These are phyloP conservation scores for Emmonsia crescens DNA, from an alignment of 2,329 filamentous ascomycete genomes.

Conservation along the genomic window DNA sequence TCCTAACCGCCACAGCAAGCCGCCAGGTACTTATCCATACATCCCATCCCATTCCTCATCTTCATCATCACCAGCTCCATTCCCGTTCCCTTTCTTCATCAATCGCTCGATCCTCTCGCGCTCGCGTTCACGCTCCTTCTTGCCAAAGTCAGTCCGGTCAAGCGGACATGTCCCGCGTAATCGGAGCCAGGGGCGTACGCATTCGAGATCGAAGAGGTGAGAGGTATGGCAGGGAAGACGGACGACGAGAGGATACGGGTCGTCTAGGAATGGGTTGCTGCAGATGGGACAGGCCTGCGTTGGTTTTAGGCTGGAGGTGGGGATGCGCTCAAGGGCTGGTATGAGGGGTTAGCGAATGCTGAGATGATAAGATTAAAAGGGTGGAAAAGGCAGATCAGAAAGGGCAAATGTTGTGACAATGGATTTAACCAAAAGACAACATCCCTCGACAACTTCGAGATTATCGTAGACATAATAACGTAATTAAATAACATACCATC, in stretches of 20 bases:
- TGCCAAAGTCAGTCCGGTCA: slow-evolving; percentile 48
- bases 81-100: slow-evolving; percentile 33
- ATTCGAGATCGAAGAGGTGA: slow-evolving; percentile 55
- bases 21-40: slow-evolving; percentile 26
- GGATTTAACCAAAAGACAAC: not conserved
- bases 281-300: slow-evolving; percentile 50
- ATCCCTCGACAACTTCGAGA: not conserved
- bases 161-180: slow-evolving; percentile 54
- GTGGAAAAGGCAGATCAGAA: not conserved
- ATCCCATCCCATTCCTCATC: slow-evolving; percentile 41
- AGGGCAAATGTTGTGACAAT: not conserved
- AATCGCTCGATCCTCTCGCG: slow-evolving; percentile 43
- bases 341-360: not conserved
- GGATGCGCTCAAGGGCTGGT: slow-evolving; percentile 47
- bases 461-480: not conserved
- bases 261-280: slow-evolving; percentile 50
- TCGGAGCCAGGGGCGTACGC: slow-evolving; percentile 54
- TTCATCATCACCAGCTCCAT: slow-evolving; percentile 25
- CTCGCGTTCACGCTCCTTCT: slow-evolving; percentile 42
- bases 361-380: not conserved
- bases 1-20: too few relatives aligned
- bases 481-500: slow-evolving; percentile 29
- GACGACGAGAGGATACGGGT: slow-evolving; percentile 53
- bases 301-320: slow-evolving; percentile 43
- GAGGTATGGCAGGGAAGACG: slow-evolving; percentile 50